These are phyloP conservation scores for Arthroderma sp. DNA, from an alignment of 2,329 filamentous ascomycete genomes.

Conservation along the genomic window DNA sequence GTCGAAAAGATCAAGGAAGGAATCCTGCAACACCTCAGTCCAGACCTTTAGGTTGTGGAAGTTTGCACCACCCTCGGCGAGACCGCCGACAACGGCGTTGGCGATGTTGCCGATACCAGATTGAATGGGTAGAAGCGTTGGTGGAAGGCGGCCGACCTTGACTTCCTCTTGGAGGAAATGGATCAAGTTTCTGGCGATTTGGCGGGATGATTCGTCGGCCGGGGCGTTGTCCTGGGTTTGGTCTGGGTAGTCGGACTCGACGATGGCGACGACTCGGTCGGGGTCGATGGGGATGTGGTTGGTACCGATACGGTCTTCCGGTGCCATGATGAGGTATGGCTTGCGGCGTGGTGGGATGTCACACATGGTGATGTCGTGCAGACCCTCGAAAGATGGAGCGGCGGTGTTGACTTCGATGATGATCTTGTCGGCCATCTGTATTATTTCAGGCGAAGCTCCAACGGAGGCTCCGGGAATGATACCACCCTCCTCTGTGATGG, in stretches of 20 bases:
- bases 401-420: slow-evolving; percentile 88
- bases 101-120: slow-evolving; percentile 88
- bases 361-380: slow-evolving; percentile 87
- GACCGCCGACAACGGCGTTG: slow-evolving; percentile 77
- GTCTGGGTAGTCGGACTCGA: slow-evolving; percentile 76
- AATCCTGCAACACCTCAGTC: slow-evolving; percentile 88
- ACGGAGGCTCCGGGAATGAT: slow-evolving; percentile 80
- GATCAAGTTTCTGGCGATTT: slow-evolving; percentile 68
- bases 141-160: slow-evolving; percentile 58
- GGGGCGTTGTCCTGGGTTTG: slow-evolving; percentile 60
- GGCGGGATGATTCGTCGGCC: slow-evolving; percentile 57
- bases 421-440: slow-evolving; percentile 86
- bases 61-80: slow-evolving; percentile 57
- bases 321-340: slow-evolving; percentile 72
- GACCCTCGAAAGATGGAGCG: slow-evolving; percentile 69
- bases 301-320: slow-evolving; percentile 75
- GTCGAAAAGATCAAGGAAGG: slow-evolving; percentile 86
- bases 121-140: slow-evolving; percentile 66
- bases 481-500: slow-evolving; percentile 77
- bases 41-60: slow-evolving; percentile 83
- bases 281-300: slow-evolving; percentile 73
- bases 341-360: slow-evolving; percentile 68
- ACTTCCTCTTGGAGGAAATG: slow-evolving; percentile 83
- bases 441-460: slow-evolving; percentile 69
- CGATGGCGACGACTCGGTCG: slow-evolving; percentile 68